Conservation (phyloP, 192 early-diverging fungal genomes). For the Coemansia sp. region DNA sequence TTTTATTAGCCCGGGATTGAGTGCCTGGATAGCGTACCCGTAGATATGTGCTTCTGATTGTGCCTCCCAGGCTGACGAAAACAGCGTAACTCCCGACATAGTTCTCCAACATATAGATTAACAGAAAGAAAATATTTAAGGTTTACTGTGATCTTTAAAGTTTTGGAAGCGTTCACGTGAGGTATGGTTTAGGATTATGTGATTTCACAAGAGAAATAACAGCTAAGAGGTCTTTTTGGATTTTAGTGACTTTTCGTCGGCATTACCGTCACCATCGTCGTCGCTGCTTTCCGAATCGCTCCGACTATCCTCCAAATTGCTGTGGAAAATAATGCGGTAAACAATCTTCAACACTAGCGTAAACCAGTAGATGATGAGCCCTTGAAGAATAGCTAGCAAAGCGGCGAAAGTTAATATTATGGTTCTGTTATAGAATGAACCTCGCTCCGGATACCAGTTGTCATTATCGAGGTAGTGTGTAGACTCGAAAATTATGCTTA, state of each 20-base stretch:
- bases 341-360: slow-evolving; percentile 63
- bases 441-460: slow-evolving; percentile 26
- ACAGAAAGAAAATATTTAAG: background rate
- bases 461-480: slow-evolving; percentile 4
- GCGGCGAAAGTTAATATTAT: slow-evolving; percentile 17
- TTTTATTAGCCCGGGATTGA: slow-evolving; percentile 26
- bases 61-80: slow-evolving; percentile 27
- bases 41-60: background rate
- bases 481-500: slow-evolving; percentile 58
- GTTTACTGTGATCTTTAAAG: background rate
- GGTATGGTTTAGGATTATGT: background rate
- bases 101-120: background rate
- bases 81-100: slow-evolving; percentile 18
- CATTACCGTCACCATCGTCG: slow-evolving; percentile 11
- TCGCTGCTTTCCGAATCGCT: slow-evolving; percentile 63
- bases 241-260: background rate
- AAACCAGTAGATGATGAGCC: slow-evolving; percentile 69
- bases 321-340: slow-evolving; percentile 56
- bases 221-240: slow-evolving; percentile 7
- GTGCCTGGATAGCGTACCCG: slow-evolving; percentile 25
- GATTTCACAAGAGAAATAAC: background rate
- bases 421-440: slow-evolving; percentile 23
- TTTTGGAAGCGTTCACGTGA: background rate
- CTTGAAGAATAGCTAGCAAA: slow-evolving; percentile 54
- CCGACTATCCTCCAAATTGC: slow-evolving; percentile 62